Evolutionary conservation across 2,329 filamentous ascomycete species (phyloP).

Genomic region (Pyrenophora graminea): DNA sequence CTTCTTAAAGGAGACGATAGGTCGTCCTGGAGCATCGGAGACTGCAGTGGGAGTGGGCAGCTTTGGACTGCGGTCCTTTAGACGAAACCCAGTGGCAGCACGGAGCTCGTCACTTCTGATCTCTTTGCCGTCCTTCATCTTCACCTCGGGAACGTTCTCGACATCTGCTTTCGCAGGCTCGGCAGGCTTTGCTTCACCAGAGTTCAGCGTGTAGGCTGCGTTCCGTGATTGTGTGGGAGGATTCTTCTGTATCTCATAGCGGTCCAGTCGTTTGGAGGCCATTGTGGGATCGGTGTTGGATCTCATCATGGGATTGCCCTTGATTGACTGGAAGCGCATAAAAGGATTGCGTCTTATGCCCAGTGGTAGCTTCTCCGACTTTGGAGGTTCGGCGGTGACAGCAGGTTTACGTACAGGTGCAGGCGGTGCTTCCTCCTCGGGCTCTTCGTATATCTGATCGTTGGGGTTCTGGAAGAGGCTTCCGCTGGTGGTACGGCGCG

Average conservation of each 20-base stretch:
- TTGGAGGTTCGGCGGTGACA: constrained; percentile 36
- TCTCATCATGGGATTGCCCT: constrained; percentile 50
- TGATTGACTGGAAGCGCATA: constrained; percentile 62
- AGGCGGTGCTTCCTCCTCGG: constrained; percentile 56
- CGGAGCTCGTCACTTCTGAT: constrained; percentile 86
- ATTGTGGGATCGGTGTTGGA: constrained; percentile 52
- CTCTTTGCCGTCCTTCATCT: constrained; percentile 78
- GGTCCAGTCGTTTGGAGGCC: constrained; percentile 50
- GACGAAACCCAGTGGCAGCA: constrained; percentile 84
- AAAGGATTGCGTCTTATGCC: constrained; percentile 67
- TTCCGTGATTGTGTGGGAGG: constrained; percentile 82
- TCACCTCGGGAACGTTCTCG: constrained; percentile 46
- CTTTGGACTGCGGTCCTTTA: constrained; percentile 83
- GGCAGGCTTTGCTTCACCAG: constrained; percentile 42
- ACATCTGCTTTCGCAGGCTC: constrained; percentile 32
- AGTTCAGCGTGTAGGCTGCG: constrained; percentile 75
- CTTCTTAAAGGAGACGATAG: constrained; percentile 95
- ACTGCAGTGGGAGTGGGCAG: constrained; percentile 88
- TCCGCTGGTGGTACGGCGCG: constrained; percentile 72
- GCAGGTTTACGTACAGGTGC: constrained; percentile 32
- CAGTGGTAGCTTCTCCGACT: constrained; percentile 50
- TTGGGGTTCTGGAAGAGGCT: constrained; percentile 70
- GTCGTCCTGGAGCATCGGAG: constrained; percentile 85
- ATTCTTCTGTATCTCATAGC: constrained; percentile 81
- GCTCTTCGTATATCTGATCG: constrained; percentile 89